A percentile compares a stretch with the other conserved stretches of the same genome.
phyloP scores from a whole-genome alignment of 768 basidiomycete genomes.

The Leccinum rimulosum region DNA sequence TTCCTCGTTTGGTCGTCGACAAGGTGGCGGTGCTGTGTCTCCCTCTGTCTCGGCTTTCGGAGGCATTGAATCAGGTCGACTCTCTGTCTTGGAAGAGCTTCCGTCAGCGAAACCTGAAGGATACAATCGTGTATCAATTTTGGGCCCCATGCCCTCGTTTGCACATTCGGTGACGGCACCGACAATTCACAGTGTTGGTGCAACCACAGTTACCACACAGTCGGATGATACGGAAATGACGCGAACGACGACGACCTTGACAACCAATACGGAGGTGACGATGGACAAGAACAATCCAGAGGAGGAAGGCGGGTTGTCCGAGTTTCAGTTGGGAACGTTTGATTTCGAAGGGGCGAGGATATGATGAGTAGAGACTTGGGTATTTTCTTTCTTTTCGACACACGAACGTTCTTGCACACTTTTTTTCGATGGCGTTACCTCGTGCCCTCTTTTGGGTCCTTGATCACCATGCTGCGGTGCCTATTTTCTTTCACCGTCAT shows the following conservation, averaged over 20 bases:
- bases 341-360: conserved; percentile 22
- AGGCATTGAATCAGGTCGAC: conserved; percentile 17
- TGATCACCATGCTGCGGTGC: conserved; percentile 12
- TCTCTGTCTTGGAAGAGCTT: conserved; percentile 25
- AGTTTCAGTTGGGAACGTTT: conserved; percentile 17
- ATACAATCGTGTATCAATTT: conserved; percentile 24
- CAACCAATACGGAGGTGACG: conserved; percentile 13
- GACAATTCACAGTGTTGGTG: conserved; percentile 32
- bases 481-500: not conserved
- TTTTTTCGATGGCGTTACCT: conserved; percentile 8
- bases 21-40: conserved; percentile 35
- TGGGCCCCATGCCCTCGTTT: conserved; percentile 36
- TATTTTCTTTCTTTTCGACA: not conserved
- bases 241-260: conserved; percentile 22
- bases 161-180: conserved; percentile 25
- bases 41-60: conserved; percentile 55
- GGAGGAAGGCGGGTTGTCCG: conserved; percentile 7
- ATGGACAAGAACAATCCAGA: conserved; percentile 14
- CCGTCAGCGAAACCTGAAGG: conserved; percentile 10
- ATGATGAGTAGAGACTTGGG: conserved; percentile 1
- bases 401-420: not conserved
- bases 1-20: conserved; percentile 49
- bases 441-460: not conserved
- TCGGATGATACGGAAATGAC: conserved; percentile 32
- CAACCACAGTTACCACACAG: conserved; percentile 30